Base-by-base conservation (phyloP, 163 green algal genomes). In the Trebouxia gelatinosa region DNA sequence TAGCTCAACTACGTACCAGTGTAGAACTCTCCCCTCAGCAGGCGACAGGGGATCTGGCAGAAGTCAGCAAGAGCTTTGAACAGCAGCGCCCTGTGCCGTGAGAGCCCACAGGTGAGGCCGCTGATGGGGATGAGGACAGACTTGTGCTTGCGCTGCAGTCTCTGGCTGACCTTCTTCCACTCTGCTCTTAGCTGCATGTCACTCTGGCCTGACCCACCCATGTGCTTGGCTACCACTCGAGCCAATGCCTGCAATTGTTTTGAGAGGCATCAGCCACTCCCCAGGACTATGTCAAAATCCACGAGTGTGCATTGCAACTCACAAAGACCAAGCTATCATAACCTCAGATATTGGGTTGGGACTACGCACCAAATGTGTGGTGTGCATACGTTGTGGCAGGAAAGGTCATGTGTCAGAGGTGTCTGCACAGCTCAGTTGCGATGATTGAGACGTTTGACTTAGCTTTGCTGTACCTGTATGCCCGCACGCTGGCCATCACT, bases 1-100 rank as follows among this genome's bases (percentile, higher is more conserved):
- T 19, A 59, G 3, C 19, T 59, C 26, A 3, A 7, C 26, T 19
- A 19, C 48, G 23, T 3, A 80, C 78, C 82, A 50, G 61, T 38
- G 50, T 68, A 70, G n/a, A 78, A 70, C n/a, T 78, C 58, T 7
- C 88, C 87, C 13, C 85, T 85, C 28, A 90, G 40, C 26, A 94
- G 32, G 16, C 72, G 79, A 80, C 88, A 91, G 3, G 61, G 80
- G 58, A 94, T 28, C 23, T 85, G 82, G 43, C 84, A 76, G 11
- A 77, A 77, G 39, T 90, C 89, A 0, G 85, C 87, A 2, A 94
- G 82, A 21, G 84, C 66, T 80, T 96, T 96, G 85, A 92, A 96
- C 46, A 95, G 86, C 78, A 95, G 84, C 11, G 88, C 88, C 23
- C 92, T 78, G 81, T 96, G 92, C 23, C 90, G 76, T 9, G 75